These are phyloP conservation scores for Trichosanthes truncata DNA, from an alignment of 306 rosid genomes.

Conservation along the genomic window DNA sequence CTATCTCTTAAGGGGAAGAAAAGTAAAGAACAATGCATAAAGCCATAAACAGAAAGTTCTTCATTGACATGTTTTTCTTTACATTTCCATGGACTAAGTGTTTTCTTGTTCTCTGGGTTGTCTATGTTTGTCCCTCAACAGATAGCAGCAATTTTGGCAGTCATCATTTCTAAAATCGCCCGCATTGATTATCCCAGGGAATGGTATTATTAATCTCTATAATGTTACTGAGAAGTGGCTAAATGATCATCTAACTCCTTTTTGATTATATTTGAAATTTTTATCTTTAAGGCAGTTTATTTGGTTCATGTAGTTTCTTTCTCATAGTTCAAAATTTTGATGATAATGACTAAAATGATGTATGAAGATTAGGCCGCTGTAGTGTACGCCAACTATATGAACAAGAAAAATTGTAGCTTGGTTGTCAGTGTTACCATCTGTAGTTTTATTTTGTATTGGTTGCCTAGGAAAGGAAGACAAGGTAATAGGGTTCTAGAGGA, in stretches of 20 bases:
- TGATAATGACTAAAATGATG: neutral
- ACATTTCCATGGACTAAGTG: constrained; percentile 16
- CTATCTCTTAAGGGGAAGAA: neutral
- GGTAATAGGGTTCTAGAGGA: neutral
- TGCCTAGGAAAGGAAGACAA: neutral
- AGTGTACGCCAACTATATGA: neutral
- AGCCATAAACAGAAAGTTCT: neutral
- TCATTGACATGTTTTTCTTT: constrained; percentile 4
- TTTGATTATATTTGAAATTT: neutral
- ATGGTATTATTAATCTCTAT: constrained; percentile 43
- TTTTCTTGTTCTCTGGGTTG: neutral
- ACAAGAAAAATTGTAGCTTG: neutral
- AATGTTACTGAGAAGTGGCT: constrained; percentile 1
- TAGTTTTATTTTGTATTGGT: neutral
- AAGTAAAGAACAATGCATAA: neutral
- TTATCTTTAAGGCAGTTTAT: neutral
- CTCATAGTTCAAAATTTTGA: neutral
- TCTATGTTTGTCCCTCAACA: constrained; percentile 28
- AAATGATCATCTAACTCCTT: neutral
- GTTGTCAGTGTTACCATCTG: neutral
- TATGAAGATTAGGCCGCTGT: neutral
- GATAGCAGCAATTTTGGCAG: constrained; percentile 85
- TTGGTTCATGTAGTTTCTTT: neutral
- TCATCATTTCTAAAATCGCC: constrained; percentile 86
- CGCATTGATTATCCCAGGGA: constrained; percentile 92